Base-by-base conservation (phyloP, 139 green algal genomes). In the Auxenochlorella protothecoides region DNA sequence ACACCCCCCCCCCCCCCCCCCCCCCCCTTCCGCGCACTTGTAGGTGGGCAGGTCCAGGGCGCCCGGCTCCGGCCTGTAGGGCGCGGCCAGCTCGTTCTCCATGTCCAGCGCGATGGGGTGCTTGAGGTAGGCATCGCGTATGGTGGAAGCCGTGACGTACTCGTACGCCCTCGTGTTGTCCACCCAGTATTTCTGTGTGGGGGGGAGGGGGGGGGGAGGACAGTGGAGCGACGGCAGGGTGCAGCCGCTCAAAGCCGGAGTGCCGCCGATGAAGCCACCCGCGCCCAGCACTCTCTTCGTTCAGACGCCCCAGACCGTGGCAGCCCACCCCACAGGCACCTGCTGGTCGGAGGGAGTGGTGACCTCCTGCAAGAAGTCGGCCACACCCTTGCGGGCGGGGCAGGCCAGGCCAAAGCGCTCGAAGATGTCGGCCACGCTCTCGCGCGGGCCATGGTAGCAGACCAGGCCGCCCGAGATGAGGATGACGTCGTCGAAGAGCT, bases 331-430 rank as follows among this genome's bases (percentile, higher is more conserved):
- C 2, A 11, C 10, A 16, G 6, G 55, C 53, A 68, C 69, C 7
- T 67, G 61, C 68, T 66, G 72, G 14, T 63, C 44, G 27, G 53
- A 5, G 59, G 54, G 51, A 15, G 56, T 72, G 66, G 74, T 79
- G 13, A 93, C 82, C 77, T 93, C 89, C 72, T 94, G 88, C 80
- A 94, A 72, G 73, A 96, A 95, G 63, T 92, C 86, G 10, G 87
- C 85, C 5, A 79, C 69, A 59, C 79, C 84, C 79, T 90, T 90
- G 55, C 77, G 76, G 57, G 59, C 66, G 55, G 75, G 86, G 72
- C 65, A 80, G 16, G 70, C 10, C 52, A 94, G 93, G 66, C 87
- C 85, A 52, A 59, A 60, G 51, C 15, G 13, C n/a, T 76, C 16
- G 59, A 94, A 90, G 78, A 90, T 94, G 16, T 74, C 72, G 52